Evolutionary conservation across 768 basidiomycete species (phyloP).

Genomic region (Coprinopsis marcescibilis): DNA sequence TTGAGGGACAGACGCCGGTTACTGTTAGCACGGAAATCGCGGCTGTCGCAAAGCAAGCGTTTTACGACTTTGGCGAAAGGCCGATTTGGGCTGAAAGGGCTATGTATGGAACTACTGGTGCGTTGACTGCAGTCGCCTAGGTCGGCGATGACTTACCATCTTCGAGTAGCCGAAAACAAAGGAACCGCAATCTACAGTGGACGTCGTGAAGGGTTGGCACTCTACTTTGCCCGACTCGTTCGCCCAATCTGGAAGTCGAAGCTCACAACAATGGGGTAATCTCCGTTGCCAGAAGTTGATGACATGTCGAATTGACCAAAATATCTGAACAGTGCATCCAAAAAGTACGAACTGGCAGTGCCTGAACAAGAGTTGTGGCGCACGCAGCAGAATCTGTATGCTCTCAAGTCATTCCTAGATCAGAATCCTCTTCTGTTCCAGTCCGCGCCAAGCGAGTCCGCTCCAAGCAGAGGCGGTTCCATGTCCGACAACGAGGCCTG

Average conservation of each 20-base stretch:
- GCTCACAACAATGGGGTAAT: conserved; percentile 58
- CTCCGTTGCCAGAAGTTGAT: not conserved
- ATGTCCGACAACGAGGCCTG: conserved; percentile 81
- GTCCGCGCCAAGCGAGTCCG: conserved; percentile 66
- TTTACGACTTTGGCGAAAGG: conserved; percentile 81
- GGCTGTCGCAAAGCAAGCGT: conserved; percentile 74
- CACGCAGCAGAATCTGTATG: conserved; percentile 76
- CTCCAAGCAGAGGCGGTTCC: conserved; percentile 49
- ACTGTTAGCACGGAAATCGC: conserved; percentile 57
- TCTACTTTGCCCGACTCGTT: conserved; percentile 82
- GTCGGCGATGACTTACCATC: not conserved
- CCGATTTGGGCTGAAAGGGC: conserved; percentile 77
- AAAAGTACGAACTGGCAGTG: conserved; percentile 52
- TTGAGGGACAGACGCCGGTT: conserved; percentile 41
- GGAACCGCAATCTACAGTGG: conserved; percentile 81
- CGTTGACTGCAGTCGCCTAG: conserved; percentile 1
- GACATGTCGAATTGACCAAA: not conserved
- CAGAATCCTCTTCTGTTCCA: conserved; percentile 85
- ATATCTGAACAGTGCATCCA: conserved; percentile 19
- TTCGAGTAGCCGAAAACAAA: conserved; percentile 49
- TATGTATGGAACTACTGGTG: conserved; percentile 68
- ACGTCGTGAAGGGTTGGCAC: conserved; percentile 79
- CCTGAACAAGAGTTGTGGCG: conserved; percentile 56
- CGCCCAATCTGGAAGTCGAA: conserved; percentile 85
- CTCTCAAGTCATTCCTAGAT: conserved; percentile 69